Evolutionary conservation across 352 stramenopile species (phyloP).

Genomic region (Phytophthora tentaculata): DNA sequence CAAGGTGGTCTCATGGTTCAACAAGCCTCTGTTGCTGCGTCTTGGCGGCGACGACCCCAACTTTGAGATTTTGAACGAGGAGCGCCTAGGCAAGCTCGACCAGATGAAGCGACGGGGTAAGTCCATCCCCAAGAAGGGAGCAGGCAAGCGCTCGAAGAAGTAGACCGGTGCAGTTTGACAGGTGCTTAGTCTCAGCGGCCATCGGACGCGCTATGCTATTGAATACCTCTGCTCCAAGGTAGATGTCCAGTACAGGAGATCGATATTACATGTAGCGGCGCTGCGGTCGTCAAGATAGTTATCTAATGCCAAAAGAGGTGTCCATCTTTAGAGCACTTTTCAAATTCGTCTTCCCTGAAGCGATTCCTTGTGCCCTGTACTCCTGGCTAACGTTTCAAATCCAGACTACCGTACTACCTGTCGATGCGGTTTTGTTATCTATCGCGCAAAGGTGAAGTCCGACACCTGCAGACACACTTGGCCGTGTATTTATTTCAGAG

Average conservation of each 20-base stretch:
- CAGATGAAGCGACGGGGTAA: conserved; percentile 90
- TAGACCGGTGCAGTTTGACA: conserved; percentile 38
- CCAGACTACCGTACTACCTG: not conserved
- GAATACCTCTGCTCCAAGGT: not conserved
- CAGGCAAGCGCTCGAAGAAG: conserved; percentile 89
- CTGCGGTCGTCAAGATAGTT: conserved; percentile 9
- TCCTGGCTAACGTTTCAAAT: too few relatives aligned
- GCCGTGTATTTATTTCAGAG: conserved; percentile 9
- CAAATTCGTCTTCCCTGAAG: not conserved
- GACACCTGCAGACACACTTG: too few relatives aligned
- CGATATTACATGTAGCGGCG: not conserved
- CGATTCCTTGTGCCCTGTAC: not conserved
- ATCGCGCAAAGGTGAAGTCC: too few relatives aligned
- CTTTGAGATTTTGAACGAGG: conserved; percentile 83
- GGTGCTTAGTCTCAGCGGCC: conserved; percentile 15
- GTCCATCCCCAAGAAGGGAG: conserved; percentile 87
- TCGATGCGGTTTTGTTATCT: not conserved
- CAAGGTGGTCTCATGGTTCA: conserved; percentile 88
- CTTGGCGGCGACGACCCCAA: conserved; percentile 84
- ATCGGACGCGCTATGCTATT: conserved; percentile 6
- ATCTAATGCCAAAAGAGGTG: conserved; percentile 29
- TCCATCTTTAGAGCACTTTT: conserved; percentile 13
- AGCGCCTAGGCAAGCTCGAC: conserved; percentile 79
- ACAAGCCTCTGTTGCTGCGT: conserved; percentile 79
- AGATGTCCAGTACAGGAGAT: not conserved